Conservation (phyloP, 2,329 filamentous ascomycete genomes). For the Calonectria montana region DNA sequence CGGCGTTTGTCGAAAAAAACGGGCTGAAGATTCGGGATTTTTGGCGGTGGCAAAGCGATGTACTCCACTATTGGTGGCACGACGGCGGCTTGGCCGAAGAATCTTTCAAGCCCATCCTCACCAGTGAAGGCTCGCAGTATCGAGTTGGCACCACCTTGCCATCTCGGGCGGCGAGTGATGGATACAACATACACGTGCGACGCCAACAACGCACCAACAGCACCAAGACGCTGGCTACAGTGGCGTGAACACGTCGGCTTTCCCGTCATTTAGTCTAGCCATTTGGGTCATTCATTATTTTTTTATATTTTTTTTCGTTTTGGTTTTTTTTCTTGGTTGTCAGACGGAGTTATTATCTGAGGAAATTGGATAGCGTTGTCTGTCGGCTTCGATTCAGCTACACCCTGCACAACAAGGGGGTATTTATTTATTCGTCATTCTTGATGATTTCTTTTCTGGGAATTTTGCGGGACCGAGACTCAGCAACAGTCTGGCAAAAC, state of each 20-base stretch:
- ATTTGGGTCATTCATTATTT: no score
- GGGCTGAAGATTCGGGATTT: slow-evolving; percentile 48
- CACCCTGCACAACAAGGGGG: not conserved
- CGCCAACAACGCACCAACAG: slow-evolving; percentile 21
- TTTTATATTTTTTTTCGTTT: not conserved
- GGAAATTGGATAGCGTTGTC: not conserved
- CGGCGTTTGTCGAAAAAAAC: slow-evolving; percentile 42
- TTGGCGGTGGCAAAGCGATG: slow-evolving; percentile 52
- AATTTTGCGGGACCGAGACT: slow-evolving; percentile 10
- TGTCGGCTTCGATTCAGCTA: not conserved
- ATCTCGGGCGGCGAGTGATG: slow-evolving; percentile 45
- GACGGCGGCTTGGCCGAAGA: slow-evolving; percentile 36
- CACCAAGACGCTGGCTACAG: slow-evolving; percentile 27
- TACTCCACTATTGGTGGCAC: slow-evolving; percentile 52
- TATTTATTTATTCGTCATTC: not conserved
- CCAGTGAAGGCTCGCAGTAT: slow-evolving; percentile 39
- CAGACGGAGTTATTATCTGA: not conserved
- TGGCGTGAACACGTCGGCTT: not conserved
- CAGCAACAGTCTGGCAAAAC: slow-evolving; percentile 23
- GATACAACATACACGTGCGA: slow-evolving; percentile 16
- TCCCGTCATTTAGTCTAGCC: not conserved
- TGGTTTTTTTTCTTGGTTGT: not conserved
- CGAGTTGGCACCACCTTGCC: slow-evolving; percentile 39
- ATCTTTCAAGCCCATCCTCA: slow-evolving; percentile 27
- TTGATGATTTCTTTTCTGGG: not conserved